Base-by-base conservation (phyloP, 2,329 filamentous ascomycete species). In the Plenodomus lindquistii region DNA sequence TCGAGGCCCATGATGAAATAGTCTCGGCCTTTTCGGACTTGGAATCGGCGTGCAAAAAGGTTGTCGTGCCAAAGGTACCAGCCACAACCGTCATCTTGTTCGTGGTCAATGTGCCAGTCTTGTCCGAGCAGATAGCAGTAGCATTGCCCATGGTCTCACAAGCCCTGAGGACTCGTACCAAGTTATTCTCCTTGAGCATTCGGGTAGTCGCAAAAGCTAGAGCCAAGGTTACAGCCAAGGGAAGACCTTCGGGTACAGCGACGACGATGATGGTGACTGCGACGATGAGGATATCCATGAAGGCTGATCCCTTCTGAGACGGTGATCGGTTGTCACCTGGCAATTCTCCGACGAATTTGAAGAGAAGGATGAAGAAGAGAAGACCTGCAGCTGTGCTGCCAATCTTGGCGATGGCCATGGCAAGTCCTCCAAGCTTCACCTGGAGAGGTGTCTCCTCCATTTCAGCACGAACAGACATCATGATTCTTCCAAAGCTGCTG, bases 401-500 rank as follows among this genome's bases (percentile, higher is more conserved):
- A 41, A 81, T 68, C 57, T 79, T 78, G 7, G 79, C 78, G 37
- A 82, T 81, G 29, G 72, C 71, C 43, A 80, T 74, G 19, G 80
- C 79, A 18, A 83, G 72, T 34, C 66, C 61, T 44, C 79, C 77
- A 3, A 83, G 73, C 60, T 82, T 83, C 58, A 76, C 76, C 63
- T 83, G 80, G 17, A 83, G 68, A 0, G 80, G 80, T 0, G 80
- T 83, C 11, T 77, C 69, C 47, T 81, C 80, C 44, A 77, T 72
- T 21, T 81, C 79, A 9, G 77, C 77, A 21, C 79, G 76, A 37
- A 83, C 73, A 29, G 79, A 77, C 76, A 82, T 81, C 71, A 81
- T 79, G 50, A 80, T 81, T 49, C 79, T 79, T 20, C 80, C 80
- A 46, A 79, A 81, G 51, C 76, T 80, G 7, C 79, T 82, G 63